Evolutionary conservation across 2,329 filamentous ascomycete species (phyloP).

Genomic region (Aureobasidium vineae): DNA sequence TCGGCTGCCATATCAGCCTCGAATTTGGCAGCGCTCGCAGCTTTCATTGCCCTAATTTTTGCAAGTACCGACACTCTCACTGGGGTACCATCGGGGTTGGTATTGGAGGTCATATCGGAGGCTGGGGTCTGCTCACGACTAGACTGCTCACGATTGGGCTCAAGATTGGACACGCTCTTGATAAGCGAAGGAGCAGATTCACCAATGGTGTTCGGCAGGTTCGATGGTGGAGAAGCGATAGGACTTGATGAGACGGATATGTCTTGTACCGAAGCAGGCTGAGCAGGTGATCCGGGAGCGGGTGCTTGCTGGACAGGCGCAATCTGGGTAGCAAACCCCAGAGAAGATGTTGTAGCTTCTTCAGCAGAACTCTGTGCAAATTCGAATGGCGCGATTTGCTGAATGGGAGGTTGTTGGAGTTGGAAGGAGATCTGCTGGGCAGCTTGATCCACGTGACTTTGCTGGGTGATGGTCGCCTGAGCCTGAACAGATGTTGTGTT

Average conservation of each 20-base stretch:
- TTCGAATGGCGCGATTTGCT: background rate
- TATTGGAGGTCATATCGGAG: background rate
- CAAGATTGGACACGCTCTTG: background rate
- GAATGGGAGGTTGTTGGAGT: conserved; percentile 22
- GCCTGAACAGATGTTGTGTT: background rate
- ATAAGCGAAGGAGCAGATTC: conserved; percentile 33
- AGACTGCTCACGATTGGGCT: background rate
- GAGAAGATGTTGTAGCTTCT: background rate
- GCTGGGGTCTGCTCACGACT: background rate
- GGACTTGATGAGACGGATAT: conserved; percentile 28
- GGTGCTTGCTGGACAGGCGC: background rate
- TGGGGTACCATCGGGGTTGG: background rate
- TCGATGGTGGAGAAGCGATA: conserved; percentile 32
- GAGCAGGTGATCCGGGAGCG: background rate
- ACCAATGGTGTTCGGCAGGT: conserved; percentile 31
- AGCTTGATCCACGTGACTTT: conserved; percentile 20
- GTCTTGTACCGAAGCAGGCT: background rate
- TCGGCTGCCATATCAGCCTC: background rate
- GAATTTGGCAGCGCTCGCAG: background rate
- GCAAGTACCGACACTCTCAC: background rate
- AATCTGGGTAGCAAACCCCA: background rate
- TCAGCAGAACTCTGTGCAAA: conserved; percentile 6
- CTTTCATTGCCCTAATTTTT: background rate
- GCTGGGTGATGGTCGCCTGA: background rate
- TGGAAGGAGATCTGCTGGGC: conserved; percentile 23